phyloP scores from a whole-genome alignment of 2,329 filamentous ascomycete species.

The Xylaria hypoxylon region DNA sequence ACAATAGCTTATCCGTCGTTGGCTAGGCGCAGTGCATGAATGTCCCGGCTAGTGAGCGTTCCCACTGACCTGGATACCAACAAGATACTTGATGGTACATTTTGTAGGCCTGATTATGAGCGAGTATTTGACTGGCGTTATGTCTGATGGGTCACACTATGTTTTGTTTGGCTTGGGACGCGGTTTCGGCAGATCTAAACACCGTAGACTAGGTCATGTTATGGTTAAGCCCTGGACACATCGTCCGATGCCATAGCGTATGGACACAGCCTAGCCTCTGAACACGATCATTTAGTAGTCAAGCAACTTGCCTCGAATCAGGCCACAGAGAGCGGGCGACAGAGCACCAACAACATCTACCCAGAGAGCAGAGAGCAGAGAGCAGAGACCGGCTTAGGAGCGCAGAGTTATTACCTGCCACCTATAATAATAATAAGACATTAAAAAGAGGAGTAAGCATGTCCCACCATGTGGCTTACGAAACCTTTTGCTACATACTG shows the following conservation, averaged over 20 bases:
- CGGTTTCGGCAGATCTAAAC: not conserved
- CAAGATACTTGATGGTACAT: not conserved
- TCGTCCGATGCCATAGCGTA: constrained; percentile 2
- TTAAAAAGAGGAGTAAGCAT: not conserved
- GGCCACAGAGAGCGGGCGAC: not conserved
- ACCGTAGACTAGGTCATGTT: constrained; percentile 1
- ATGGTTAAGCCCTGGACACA: constrained; percentile 2
- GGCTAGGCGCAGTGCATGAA: not conserved
- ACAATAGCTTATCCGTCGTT: not conserved
- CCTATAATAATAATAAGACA: not conserved
- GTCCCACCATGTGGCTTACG: constrained; percentile 5
- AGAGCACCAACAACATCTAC: not conserved
- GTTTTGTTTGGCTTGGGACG: not conserved
- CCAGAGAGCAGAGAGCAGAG: not conserved
- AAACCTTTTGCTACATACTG: not conserved
- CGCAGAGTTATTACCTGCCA: not conserved
- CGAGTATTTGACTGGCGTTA: not conserved
- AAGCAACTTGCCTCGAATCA: not conserved
- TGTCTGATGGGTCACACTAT: not conserved
- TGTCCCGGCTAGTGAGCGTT: not conserved
- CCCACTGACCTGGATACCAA: not conserved
- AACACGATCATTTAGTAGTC: not conserved
- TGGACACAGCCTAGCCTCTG: not conserved
- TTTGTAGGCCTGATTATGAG: not conserved
- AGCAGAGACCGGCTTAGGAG: not conserved